Base-by-base conservation (phyloP, 208 protist species). In the Novymonas esmeraldas region DNA sequence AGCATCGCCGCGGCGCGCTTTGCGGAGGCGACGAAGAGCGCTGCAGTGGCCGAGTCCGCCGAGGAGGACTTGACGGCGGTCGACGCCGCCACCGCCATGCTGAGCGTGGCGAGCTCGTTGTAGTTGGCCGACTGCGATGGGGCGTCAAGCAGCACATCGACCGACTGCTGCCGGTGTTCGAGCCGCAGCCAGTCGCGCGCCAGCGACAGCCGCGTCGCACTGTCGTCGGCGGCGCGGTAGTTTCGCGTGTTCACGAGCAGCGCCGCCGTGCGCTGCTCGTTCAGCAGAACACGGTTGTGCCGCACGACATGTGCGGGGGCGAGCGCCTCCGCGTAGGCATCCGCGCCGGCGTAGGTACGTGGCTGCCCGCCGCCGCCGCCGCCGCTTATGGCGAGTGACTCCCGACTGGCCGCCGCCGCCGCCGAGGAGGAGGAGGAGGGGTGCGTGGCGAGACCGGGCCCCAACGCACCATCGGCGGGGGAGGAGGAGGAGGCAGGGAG, bases 101-200 rank as follows among this genome's bases (percentile, higher is more conserved):
- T 81, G 42, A 93, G 74, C 29, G 82, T 89, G 20, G 85, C 70
- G 29, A 95, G 68, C 54, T 85, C 67, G 46, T 83, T 73, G 75
- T 90, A 93, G 36, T 62, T 59, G 0, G 69, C 44, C 41, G 62
- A 76, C 55, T 89, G 75, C 54, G 85, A 78, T 54, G 82, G 79
- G n/a, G 61, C 50, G 60, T 95, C 81, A 26, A 95, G 80, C 18
- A 95, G 78, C 28, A 93, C 69, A 50, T 91, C 82, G 62, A 90
- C 81, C 14, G 81, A 84, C 45, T 72, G 79, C 62, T 78, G 76
- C 49, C 46, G 64, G 33, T 90, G 66, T 22, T 74, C 64, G 34
- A 93, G 70, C 64, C 68, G 71, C 28, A 95, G 63, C 52, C 88
- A 73, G 24, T 91, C 80, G 18, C 85, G 81, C 39, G 82, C 84